Percentiles rank a stretch among this genome's conserved stretches.
Evolutionary conservation across 192 early-diverging fungal species (phyloP).

Genomic region (Coemansia sp.): DNA sequence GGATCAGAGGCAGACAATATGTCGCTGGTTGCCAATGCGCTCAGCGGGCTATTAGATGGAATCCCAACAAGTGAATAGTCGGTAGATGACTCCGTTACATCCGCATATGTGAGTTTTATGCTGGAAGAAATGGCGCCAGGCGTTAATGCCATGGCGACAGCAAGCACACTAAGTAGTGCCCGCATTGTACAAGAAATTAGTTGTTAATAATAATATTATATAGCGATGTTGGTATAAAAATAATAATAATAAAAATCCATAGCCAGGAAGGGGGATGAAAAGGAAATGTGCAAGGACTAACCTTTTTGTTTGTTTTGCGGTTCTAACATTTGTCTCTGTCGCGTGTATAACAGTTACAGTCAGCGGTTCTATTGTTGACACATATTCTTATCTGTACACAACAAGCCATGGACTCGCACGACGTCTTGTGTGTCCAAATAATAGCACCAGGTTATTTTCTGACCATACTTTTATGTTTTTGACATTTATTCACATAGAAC

Average conservation of each 20-base stretch:
- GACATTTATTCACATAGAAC: neutral
- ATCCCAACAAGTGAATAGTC: neutral
- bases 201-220: neutral
- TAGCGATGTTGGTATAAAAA: neutral
- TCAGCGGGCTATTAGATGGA: neutral
- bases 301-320: neutral
- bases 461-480: neutral
- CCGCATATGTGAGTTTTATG: neutral
- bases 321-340: neutral
- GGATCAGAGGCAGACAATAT: constrained; percentile 5
- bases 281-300: neutral
- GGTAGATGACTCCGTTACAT: neutral
- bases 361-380: neutral
- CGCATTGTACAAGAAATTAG: constrained; percentile 15
- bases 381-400: neutral
- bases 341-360: neutral
- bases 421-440: neutral
- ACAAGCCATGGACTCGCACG: neutral
- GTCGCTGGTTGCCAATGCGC: neutral
- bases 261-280: neutral
- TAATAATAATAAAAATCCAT: neutral
- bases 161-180: constrained; percentile 6
- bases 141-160: constrained; percentile 6
- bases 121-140: neutral
- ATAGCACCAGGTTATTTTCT: constrained; percentile 1